phyloP scores from a whole-genome alignment of 108 stramenopile species.

The Cyclotella distinguenda region DNA sequence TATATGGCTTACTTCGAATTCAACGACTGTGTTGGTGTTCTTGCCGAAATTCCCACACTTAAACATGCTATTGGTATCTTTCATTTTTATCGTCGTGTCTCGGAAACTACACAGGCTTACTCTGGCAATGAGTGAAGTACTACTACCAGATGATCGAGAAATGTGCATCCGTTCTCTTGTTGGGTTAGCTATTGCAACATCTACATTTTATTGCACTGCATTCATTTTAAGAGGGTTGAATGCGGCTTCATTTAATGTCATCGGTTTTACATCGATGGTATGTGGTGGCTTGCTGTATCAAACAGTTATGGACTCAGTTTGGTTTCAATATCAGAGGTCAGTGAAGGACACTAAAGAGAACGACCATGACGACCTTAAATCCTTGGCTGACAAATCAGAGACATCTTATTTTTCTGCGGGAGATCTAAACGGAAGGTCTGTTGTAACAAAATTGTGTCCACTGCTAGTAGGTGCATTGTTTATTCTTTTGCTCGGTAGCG shows the following conservation, averaged over 20 bases:
- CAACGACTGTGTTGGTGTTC: slow-evolving; percentile 74
- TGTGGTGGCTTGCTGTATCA: slow-evolving; percentile 59
- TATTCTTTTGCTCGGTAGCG: slow-evolving; percentile 48
- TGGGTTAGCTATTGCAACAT: slow-evolving; percentile 39
- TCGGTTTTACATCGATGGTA: slow-evolving; percentile 48
- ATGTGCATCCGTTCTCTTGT: slow-evolving; percentile 54
- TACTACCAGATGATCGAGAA: slow-evolving; percentile 68
- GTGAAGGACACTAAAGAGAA: slow-evolving; percentile 15
- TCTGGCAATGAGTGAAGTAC: slow-evolving; percentile 62
- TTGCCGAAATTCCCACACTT: slow-evolving; percentile 80
- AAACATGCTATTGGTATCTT: slow-evolving; percentile 73
- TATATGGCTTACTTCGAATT: slow-evolving; percentile 91
- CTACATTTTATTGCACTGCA: slow-evolving; percentile 51
- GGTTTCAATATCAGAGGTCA: slow-evolving; percentile 29
- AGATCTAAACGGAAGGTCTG: slow-evolving; percentile 16
- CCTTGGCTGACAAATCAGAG: slow-evolving; percentile 21
- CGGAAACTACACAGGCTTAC: slow-evolving; percentile 72
- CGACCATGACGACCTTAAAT: slow-evolving; percentile 10
- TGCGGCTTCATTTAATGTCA: slow-evolving; percentile 33
- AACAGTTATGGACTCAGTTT: slow-evolving; percentile 53
- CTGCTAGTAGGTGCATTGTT: slow-evolving; percentile 49
- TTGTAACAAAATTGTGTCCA: slow-evolving; percentile 22
- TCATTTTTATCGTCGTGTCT: slow-evolving; percentile 59
- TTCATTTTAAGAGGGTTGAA: slow-evolving; percentile 41
- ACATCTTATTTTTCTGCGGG: slow-evolving; percentile 2